These are phyloP conservation scores for Gamsiella multidivaricata DNA, from an alignment of 192 early-diverging fungal species.

Conservation along the genomic window DNA sequence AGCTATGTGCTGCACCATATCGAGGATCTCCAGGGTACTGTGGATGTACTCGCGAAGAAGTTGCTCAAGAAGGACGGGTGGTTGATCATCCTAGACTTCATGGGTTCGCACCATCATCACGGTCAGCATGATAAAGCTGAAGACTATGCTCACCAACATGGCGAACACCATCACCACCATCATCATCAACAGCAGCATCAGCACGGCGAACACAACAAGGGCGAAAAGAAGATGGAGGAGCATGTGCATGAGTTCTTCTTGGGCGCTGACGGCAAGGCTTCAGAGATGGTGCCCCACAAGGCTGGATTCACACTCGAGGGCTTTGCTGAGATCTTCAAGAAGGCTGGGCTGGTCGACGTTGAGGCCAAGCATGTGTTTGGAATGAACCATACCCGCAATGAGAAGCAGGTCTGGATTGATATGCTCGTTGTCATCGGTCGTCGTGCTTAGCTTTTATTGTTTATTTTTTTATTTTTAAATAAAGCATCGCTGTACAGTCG, in stretches of 20 bases:
- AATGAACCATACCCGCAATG: not conserved
- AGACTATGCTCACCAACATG: slow-evolving; percentile 1
- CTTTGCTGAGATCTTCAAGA: slow-evolving; percentile 8
- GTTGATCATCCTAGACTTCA: slow-evolving; percentile 27
- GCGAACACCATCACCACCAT: not conserved
- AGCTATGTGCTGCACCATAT: slow-evolving; percentile 49
- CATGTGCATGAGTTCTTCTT: not conserved
- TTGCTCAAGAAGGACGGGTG: slow-evolving; percentile 31
- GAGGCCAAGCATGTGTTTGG: slow-evolving; percentile 1
- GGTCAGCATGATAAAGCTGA: not conserved
- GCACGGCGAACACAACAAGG: not conserved
- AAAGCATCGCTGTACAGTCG: no score
- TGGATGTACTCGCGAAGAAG: slow-evolving; percentile 11
- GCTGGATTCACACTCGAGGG: slow-evolving; percentile 20
- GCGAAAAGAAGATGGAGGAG: not conserved
- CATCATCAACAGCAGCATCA: slow-evolving; percentile 1
- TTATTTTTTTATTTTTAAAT: no score
- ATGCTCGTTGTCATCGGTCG: slow-evolving; percentile 37
- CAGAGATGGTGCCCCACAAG: slow-evolving; percentile 31
- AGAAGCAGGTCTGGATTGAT: slow-evolving; percentile 25
- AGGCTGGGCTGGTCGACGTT: slow-evolving; percentile 41
- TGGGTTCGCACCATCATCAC: not conserved
- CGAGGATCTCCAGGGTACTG: slow-evolving; percentile 18
- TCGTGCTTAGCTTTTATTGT: no score
- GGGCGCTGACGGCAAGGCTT: slow-evolving; percentile 20